Percentiles rank a stretch among this genome's conserved stretches.
These are phyloP conservation scores for Tulasnella sp. DNA, from an alignment of 768 basidiomycete species.

Conservation along the genomic window DNA sequence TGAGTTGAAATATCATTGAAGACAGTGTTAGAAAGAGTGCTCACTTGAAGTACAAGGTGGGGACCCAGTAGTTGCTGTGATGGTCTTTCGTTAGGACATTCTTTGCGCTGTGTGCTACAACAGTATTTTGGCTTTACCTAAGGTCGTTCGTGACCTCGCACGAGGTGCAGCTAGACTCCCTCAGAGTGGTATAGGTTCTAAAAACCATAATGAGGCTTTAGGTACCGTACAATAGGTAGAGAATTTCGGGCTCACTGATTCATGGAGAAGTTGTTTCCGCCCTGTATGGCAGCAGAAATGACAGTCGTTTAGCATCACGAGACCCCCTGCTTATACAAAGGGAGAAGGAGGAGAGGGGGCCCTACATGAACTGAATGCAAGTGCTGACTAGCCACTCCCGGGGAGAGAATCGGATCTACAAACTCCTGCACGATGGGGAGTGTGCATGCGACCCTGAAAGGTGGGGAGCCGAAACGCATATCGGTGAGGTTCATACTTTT, in stretches of 20 bases:
- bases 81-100: no score
- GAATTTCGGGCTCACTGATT: not conserved
- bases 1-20: no score
- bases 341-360: no score
- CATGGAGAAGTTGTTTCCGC: not conserved
- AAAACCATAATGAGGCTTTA: not conserved
- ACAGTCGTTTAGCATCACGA: no score
- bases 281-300: no score
- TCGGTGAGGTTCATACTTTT: no score
- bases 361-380: conserved; percentile 11
- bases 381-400: conserved; percentile 2
- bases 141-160: conserved; percentile 11
- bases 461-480: no score
- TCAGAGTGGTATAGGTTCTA: conserved; percentile 15
- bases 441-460: conserved; percentile 2
- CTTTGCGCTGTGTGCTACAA: no score
- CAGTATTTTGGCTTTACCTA: no score
- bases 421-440: conserved; percentile 10
- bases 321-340: no score
- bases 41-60: conserved; percentile 12
- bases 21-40: no score
- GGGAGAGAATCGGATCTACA: conserved; percentile 14
- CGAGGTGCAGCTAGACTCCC: conserved; percentile 12
- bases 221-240: no score
- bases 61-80: conserved; percentile 14